Evolutionary conservation across 768 basidiomycete species (phyloP).

Genomic region (Tephrocybe sp.): DNA sequence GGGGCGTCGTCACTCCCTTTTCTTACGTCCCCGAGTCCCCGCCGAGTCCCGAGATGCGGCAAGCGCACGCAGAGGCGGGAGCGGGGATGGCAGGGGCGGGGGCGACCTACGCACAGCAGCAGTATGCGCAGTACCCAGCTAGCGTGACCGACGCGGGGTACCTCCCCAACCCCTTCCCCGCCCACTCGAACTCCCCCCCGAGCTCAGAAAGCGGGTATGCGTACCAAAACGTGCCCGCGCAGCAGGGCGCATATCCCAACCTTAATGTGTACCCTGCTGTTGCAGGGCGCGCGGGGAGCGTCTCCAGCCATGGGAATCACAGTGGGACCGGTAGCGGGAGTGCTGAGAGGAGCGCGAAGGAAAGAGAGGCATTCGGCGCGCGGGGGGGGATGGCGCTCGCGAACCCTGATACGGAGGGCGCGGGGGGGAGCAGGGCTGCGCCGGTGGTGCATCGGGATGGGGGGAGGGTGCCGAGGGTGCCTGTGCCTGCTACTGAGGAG

Average conservation of each 20-base stretch:
- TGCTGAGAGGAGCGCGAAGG: constrained; percentile 18
- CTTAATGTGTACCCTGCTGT: neutral
- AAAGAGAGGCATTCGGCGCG: constrained; percentile 20
- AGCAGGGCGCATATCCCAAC: neutral
- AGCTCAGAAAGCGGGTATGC: constrained; percentile 4
- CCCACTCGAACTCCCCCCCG: neutral
- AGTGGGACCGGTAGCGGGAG: neutral
- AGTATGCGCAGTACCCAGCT: neutral
- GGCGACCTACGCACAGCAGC: neutral
- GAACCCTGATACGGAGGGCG: constrained; percentile 5
- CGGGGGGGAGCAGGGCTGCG: constrained; percentile 2
- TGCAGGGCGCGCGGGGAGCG: constrained; percentile 1
- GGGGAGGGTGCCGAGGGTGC: too few relatives aligned
- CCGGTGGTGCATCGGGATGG: constrained; percentile 28
- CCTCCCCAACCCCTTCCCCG: neutral
- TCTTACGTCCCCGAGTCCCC: constrained; percentile 11
- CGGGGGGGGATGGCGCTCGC: constrained; percentile 10
- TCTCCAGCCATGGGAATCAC: neutral
- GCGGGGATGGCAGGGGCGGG: neutral
- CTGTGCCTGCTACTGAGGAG: constrained; percentile 8
- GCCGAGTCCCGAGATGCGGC: neutral
- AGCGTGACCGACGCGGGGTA: neutral
- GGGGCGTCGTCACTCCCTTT: constrained; percentile 36
- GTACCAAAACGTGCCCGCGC: neutral
- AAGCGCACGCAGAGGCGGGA: neutral